Evolutionary conservation across 225 moss, liverwort and hornwort genomes (phyloP).

Genomic region (Sphagnum contortum): DNA sequence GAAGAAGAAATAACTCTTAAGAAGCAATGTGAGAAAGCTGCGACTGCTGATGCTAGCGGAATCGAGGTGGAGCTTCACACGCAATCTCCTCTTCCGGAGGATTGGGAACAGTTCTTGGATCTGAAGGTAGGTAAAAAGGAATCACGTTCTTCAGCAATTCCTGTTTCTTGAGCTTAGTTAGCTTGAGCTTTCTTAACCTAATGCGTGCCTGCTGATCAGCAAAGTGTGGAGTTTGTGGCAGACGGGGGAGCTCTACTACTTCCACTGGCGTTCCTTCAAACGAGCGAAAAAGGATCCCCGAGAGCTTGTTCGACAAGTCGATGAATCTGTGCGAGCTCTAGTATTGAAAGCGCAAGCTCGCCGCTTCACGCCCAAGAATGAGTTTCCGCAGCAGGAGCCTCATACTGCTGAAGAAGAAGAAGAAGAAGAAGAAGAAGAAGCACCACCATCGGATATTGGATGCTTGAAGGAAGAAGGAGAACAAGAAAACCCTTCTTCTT

Average conservation of each 20-base stretch:
- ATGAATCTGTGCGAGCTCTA: slow-evolving; percentile 34
- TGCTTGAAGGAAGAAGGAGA: slow-evolving; percentile 4
- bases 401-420: slow-evolving; percentile 6
- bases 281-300: slow-evolving; percentile 40
- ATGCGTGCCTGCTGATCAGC: too few relatives aligned
- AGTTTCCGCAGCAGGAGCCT: background rate
- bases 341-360: slow-evolving; percentile 34
- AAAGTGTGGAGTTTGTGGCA: slow-evolving; percentile 1
- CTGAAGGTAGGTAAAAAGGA: slow-evolving; percentile 20
- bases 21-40: too few relatives aligned
- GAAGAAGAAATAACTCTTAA: too few relatives aligned
- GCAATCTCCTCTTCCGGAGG: slow-evolving; percentile 36
- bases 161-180: too few relatives aligned
- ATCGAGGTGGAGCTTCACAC: slow-evolving; percentile 37
- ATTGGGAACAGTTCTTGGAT: slow-evolving; percentile 52
- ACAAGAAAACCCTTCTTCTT: background rate
- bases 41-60: slow-evolving; percentile 1
- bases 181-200: too few relatives aligned
- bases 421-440: slow-evolving; percentile 9
- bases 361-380: slow-evolving; percentile 8
- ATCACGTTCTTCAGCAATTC: too few relatives aligned
- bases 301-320: slow-evolving; percentile 30
- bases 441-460: slow-evolving; percentile 14
- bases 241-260: slow-evolving; percentile 54
- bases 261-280: slow-evolving; percentile 53